phyloP scores from a whole-genome alignment of 257 asterid species.

The Solanum chilense region DNA sequence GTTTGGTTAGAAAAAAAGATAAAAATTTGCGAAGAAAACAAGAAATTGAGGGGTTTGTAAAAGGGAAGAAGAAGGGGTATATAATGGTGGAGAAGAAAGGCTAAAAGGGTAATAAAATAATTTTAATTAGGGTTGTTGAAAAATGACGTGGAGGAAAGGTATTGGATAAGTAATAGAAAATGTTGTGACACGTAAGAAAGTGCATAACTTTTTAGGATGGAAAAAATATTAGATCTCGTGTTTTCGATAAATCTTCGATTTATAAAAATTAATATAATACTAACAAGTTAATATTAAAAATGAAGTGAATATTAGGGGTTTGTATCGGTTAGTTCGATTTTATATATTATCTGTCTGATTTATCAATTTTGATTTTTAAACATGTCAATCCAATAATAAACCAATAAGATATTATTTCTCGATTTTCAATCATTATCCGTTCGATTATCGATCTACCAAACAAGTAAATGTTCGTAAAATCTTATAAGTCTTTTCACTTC shows the following conservation, averaged over 20 bases:
- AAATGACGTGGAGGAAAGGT: neutral
- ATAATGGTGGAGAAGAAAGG: neutral
- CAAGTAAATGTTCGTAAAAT: too few relatives aligned
- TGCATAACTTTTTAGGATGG: neutral
- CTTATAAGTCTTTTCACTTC: too few relatives aligned
- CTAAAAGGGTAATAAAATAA: neutral
- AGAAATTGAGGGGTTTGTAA: neutral
- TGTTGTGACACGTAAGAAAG: constrained; percentile 1
- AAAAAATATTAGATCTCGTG: neutral
- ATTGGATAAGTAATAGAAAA: constrained; percentile 8
- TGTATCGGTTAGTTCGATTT: rapidly evolving
- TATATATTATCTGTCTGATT: too few relatives aligned
- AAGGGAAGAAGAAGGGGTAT: neutral
- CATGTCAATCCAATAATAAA: too few relatives aligned
- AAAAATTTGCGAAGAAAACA: neutral
- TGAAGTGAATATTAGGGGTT: too few relatives aligned
- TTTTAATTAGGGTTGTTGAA: neutral
- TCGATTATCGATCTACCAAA: too few relatives aligned
- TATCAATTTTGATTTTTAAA: too few relatives aligned
- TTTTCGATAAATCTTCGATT: too few relatives aligned
- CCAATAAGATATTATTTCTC: too few relatives aligned
- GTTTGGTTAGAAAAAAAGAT: neutral
- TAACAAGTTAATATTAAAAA: too few relatives aligned
- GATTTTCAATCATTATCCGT: rapidly evolving
- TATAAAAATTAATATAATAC: too few relatives aligned